phyloP scores from a whole-genome alignment of 257 asterid species.

The Rehmannia glutinosa region DNA sequence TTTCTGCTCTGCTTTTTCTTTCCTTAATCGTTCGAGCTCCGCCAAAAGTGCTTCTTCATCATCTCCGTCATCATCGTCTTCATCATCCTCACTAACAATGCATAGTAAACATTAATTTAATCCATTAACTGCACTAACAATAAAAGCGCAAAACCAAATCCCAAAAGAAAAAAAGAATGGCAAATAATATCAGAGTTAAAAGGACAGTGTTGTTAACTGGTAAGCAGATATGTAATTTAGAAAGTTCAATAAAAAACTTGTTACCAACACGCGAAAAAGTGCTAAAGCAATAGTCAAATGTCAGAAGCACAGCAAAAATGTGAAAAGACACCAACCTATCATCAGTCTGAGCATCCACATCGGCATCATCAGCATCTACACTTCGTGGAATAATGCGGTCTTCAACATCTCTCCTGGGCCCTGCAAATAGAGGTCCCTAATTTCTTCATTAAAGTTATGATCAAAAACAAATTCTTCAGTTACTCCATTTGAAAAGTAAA shows the following conservation, averaged over 20 bases:
- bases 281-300: neutral
- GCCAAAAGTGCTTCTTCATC: constrained; percentile 91
- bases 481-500: neutral
- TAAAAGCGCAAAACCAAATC: no score
- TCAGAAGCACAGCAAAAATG: neutral
- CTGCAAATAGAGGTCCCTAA: constrained; percentile 29
- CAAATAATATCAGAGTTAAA: neutral
- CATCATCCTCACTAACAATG: constrained; percentile 32
- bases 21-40: constrained; percentile 87
- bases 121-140: no score
- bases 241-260: neutral
- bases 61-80: constrained; percentile 64
- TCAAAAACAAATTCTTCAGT: neutral
- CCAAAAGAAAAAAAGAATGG: neutral
- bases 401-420: constrained; percentile 67
- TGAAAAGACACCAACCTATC: constrained; percentile 46
- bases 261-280: neutral
- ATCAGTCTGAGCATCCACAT: constrained; percentile 52
- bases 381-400: constrained; percentile 77
- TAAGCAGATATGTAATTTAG: neutral
- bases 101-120: neutral
- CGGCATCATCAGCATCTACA: constrained; percentile 85
- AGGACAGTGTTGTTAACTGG: neutral
- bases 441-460: neutral
- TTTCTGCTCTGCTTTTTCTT: constrained; percentile 87